Evolutionary conservation across 805 yeast species (phyloP).

Genomic region (Candida coquimbonensis): DNA sequence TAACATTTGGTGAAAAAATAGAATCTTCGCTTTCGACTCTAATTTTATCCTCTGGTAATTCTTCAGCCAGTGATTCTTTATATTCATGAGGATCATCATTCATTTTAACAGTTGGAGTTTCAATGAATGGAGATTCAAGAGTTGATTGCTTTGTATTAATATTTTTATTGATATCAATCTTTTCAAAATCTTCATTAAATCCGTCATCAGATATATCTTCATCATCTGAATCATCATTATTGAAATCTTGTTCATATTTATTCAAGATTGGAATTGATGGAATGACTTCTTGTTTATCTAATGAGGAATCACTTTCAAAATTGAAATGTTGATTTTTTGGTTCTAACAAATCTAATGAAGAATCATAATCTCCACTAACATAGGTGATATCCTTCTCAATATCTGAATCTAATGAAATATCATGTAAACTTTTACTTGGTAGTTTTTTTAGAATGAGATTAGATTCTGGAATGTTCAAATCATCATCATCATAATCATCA

Average conservation of each 20-base stretch:
- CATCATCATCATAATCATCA: background rate
- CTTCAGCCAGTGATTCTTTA: too few species aligned
- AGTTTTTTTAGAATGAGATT: background rate
- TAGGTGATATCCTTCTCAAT: slow-evolving; percentile 10
- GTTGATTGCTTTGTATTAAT: background rate
- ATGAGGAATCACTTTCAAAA: slow-evolving; percentile 1
- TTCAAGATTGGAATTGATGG: background rate
- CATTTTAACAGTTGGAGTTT: background rate
- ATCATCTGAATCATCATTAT: slow-evolving; percentile 1
- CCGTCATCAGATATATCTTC: slow-evolving; percentile 1
- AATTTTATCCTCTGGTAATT: too few species aligned
- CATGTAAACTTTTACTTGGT: background rate
- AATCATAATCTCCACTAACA: slow-evolving; percentile 11
- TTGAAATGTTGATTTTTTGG: slow-evolving; percentile 10
- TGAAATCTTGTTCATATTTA: background rate
- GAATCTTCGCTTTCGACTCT: too few species aligned
- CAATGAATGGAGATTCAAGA: background rate
- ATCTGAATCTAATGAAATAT: slow-evolving; percentile 6
- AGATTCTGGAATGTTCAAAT: background rate
- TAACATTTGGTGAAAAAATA: background rate
- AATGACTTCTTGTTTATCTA: background rate
- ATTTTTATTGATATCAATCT: background rate
- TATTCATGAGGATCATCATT: background rate
- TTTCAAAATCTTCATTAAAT: background rate
- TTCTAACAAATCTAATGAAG: slow-evolving; percentile 11